phyloP scores from a whole-genome alignment of 441 rosid genomes.

The Macaranga tanarius region DNA sequence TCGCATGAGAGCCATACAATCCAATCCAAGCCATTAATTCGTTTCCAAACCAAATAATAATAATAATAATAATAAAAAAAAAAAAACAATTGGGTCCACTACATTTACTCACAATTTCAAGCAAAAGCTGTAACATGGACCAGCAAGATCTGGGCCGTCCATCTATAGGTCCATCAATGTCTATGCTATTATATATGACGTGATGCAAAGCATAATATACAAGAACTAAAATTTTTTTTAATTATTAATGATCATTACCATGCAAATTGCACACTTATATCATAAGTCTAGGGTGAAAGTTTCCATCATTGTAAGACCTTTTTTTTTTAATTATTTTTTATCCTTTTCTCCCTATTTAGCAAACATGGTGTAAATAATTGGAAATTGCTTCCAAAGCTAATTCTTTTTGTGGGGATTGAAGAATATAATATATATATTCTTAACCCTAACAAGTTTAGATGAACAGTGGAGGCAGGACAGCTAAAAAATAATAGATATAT shows the following conservation, averaged over 20 bases:
- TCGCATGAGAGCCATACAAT: constrained; percentile 13
- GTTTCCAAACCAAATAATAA: background rate
- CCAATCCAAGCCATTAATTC: constrained; percentile 26
- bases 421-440: too few relatives aligned
- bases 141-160: constrained; percentile 28
- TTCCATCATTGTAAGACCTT: background rate
- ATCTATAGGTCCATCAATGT: constrained; percentile 20
- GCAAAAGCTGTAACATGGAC: constrained; percentile 36
- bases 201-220: constrained; percentile 10
- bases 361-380: background rate
- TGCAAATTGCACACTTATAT: constrained; percentile 17
- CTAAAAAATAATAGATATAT: background rate
- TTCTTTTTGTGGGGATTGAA: background rate
- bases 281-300: constrained; percentile 5
- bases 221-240: background rate
- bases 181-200: constrained; percentile 15
- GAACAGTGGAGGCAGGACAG: background rate
- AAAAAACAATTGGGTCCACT: constrained; percentile 17
- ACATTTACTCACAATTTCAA: constrained; percentile 26
- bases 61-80: background rate
- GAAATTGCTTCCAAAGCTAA: background rate
- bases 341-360: background rate
- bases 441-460: background rate
- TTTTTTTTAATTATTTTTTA: background rate
- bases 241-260: constrained; percentile 35